A percentile compares a stretch with the other conserved stretches of the same genome.
Conservation (phyloP, 2,329 filamentous ascomycete species). For the Torrubiella hemipterigena region DNA sequence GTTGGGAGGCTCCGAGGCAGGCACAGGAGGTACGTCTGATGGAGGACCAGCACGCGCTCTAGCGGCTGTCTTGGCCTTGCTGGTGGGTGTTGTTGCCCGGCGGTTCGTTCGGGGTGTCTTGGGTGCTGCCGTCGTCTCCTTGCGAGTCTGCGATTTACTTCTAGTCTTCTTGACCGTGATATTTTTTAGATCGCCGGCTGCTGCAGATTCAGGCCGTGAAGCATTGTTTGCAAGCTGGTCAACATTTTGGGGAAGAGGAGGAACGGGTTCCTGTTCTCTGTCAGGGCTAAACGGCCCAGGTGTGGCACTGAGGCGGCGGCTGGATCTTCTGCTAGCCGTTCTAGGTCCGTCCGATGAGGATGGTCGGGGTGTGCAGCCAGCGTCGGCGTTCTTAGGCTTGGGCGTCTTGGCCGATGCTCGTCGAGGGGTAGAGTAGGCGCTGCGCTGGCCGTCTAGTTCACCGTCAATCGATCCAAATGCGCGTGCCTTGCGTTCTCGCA, state of each 20-base stretch:
- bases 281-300: slow-evolving; percentile 20
- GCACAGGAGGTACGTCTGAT: background rate
- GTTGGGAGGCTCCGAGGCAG: slow-evolving; percentile 4
- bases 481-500: slow-evolving; percentile 58
- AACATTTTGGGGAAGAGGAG: slow-evolving; percentile 8
- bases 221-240: slow-evolving; percentile 9
- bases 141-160: slow-evolving; percentile 29
- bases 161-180: slow-evolving; percentile 50
- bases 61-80: slow-evolving; percentile 8
- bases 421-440: slow-evolving; percentile 8
- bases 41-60: slow-evolving; percentile 5
- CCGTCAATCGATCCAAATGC: slow-evolving; percentile 41
- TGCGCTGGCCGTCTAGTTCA: slow-evolving; percentile 26
- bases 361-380: background rate
- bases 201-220: slow-evolving; percentile 25
- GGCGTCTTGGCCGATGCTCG: slow-evolving; percentile 10
- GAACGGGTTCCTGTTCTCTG: slow-evolving; percentile 9
- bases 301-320: slow-evolving; percentile 37
- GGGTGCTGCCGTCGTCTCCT: slow-evolving; percentile 20
- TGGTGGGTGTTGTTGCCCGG: slow-evolving; percentile 8
- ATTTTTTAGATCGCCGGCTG: slow-evolving; percentile 23
- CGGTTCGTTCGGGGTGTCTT: slow-evolving; percentile 21
- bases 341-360: slow-evolving; percentile 1
- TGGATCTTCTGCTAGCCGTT: slow-evolving; percentile 17
- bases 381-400: slow-evolving; percentile 3